Evolutionary conservation across 2,329 filamentous ascomycete genomes (phyloP).

Genomic region (Chrysosporium queenslandicum): DNA sequence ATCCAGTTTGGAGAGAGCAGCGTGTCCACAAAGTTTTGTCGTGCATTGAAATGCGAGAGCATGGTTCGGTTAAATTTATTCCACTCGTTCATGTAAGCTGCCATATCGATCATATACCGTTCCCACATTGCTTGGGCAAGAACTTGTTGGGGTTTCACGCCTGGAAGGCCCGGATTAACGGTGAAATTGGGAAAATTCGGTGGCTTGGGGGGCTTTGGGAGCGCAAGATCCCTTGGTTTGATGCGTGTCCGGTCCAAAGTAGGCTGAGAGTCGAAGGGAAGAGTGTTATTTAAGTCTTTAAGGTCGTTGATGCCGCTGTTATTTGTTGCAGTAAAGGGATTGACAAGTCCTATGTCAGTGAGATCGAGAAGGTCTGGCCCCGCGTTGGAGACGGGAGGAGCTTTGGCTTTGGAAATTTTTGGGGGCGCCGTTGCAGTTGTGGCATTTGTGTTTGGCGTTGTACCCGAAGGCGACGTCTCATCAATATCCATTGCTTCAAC

Average conservation of each 20-base stretch:
- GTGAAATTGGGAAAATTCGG: constrained; percentile 32
- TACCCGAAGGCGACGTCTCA: constrained; percentile 24
- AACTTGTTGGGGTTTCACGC: constrained; percentile 18
- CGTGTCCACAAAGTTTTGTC: constrained; percentile 41
- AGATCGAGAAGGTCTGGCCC: constrained; percentile 35
- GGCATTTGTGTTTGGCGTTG: constrained; percentile 2
- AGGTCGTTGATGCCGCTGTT: constrained; percentile 44
- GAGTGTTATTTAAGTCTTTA: constrained; percentile 42
- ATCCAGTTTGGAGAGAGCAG: constrained; percentile 43
- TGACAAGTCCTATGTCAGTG: constrained; percentile 41
- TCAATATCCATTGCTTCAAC: constrained; percentile 41
- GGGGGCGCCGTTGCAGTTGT: constrained; percentile 5
- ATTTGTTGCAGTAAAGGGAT: constrained; percentile 41
- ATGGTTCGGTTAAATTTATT: constrained; percentile 46
- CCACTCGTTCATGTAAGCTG: constrained; percentile 48
- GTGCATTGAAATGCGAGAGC: constrained; percentile 45
- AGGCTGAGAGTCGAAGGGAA: constrained; percentile 51
- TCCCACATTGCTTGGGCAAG: constrained; percentile 42
- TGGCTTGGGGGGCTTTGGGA: constrained; percentile 44
- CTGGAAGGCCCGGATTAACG: background rate
- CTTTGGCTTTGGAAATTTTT: background rate
- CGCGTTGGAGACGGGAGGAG: background rate
- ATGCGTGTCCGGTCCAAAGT: constrained; percentile 31
- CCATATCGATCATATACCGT: constrained; percentile 45
- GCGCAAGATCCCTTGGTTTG: constrained; percentile 33